phyloP scores from a whole-genome alignment of 192 early-diverging fungal species.

The Cladochytrium replicatum region DNA sequence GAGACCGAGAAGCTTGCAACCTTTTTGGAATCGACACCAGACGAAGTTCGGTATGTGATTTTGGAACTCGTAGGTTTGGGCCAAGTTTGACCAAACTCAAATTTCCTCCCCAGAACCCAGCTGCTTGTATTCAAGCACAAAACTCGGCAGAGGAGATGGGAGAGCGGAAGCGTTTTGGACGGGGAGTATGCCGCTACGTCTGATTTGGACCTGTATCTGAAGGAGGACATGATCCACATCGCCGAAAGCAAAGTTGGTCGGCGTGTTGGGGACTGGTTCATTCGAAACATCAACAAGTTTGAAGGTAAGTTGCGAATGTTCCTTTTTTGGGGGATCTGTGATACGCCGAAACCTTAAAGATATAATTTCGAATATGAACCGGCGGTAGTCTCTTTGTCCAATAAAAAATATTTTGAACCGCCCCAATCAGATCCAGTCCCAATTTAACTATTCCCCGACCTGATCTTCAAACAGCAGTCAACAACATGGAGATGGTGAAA shows the following conservation, averaged over 20 bases:
- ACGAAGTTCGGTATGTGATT: slow-evolving; percentile 62
- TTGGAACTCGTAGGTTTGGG: no score
- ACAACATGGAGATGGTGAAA: no score
- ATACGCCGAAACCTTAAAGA: slow-evolving; percentile 6
- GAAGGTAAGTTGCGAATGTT: slow-evolving; percentile 32
- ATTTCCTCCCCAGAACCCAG: no score
- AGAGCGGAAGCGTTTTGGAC: slow-evolving; percentile 65
- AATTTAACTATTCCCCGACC: no score
- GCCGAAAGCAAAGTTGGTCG: slow-evolving; percentile 88
- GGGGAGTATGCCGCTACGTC: slow-evolving; percentile 73
- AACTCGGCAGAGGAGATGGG: slow-evolving; percentile 82
- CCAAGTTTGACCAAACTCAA: no score
- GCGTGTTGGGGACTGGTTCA: slow-evolving; percentile 91
- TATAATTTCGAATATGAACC: slow-evolving; percentile 23
- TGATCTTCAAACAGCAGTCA: no score
- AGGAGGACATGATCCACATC: slow-evolving; percentile 91
- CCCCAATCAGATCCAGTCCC: no score
- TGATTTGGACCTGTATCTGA: slow-evolving; percentile 87
- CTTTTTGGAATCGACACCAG: slow-evolving; percentile 76
- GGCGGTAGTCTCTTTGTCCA: no score
- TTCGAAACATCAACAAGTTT: slow-evolving; percentile 88
- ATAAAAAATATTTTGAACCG: no score
- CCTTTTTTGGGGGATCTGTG: background rate
- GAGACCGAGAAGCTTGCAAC: slow-evolving; percentile 75
- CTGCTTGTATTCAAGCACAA: slow-evolving; percentile 91